Evolutionary conservation across 768 basidiomycete genomes (phyloP).

Genomic region (Termitomyces sp.): DNA sequence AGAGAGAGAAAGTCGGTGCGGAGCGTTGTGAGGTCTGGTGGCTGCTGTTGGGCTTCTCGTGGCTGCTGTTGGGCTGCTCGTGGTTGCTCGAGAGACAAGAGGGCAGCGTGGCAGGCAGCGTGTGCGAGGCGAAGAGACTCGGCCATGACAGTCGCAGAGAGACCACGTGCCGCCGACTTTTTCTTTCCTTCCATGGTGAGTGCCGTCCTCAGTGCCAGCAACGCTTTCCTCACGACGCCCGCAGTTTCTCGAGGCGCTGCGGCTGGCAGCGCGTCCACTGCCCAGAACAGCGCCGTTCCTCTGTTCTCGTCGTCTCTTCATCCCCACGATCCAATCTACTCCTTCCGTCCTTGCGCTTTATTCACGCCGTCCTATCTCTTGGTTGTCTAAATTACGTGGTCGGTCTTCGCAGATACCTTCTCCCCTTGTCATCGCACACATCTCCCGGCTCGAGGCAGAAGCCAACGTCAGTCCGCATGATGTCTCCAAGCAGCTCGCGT

Average conservation of each 20-base stretch:
- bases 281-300: slow-evolving; percentile 4
- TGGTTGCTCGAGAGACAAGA: slow-evolving; percentile 18
- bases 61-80: slow-evolving; percentile 15
- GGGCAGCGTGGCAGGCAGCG: slow-evolving; percentile 33
- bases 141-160: background rate
- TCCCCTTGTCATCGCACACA: slow-evolving; percentile 60
- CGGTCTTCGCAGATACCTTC: slow-evolving; percentile 43
- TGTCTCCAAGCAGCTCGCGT: slow-evolving; percentile 59
- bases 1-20: slow-evolving; percentile 53
- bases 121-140: slow-evolving; percentile 24
- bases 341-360: slow-evolving; percentile 15
- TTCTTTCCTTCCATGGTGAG: slow-evolving; percentile 11
- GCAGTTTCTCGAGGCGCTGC: slow-evolving; percentile 10
- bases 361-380: slow-evolving; percentile 27
- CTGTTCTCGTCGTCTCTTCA: slow-evolving; percentile 7
- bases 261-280: slow-evolving; percentile 8
- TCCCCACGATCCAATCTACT: slow-evolving; percentile 5
- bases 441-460: slow-evolving; percentile 71
- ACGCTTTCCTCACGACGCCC: background rate
- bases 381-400: slow-evolving; percentile 42
- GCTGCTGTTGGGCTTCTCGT: slow-evolving; percentile 17
- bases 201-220: background rate
- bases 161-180: slow-evolving; percentile 12
- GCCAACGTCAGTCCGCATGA: slow-evolving; percentile 72
- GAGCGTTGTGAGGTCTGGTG: slow-evolving; percentile 26